Evolutionary conservation across 768 basidiomycete genomes (phyloP).

Genomic region (Xerocomus potaroensis): DNA sequence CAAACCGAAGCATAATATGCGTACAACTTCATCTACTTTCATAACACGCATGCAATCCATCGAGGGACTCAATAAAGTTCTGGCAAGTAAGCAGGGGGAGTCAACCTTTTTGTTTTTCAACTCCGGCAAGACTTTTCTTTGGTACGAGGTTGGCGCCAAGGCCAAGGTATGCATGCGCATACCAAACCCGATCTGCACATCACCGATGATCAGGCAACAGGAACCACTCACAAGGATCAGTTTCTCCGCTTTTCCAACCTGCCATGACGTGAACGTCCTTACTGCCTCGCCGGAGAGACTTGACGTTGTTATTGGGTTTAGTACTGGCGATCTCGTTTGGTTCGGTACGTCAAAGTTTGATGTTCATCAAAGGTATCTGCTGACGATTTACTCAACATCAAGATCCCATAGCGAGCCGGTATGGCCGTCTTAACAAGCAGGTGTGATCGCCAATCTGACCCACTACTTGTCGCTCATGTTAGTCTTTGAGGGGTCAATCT

Average conservation of each 20-base stretch:
- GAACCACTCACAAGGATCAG: slow-evolving; percentile 83
- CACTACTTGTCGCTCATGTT: slow-evolving; percentile 9
- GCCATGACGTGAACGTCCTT: slow-evolving; percentile 78
- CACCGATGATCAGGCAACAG: slow-evolving; percentile 37
- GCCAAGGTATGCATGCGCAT: slow-evolving; percentile 54
- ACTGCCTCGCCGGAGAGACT: slow-evolving; percentile 77
- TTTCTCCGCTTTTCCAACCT: slow-evolving; percentile 85
- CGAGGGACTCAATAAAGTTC: slow-evolving; percentile 68
- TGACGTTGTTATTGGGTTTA: slow-evolving; percentile 89
- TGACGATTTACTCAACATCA: slow-evolving; percentile 4
- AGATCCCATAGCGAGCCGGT: slow-evolving; percentile 80
- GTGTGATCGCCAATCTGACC: slow-evolving; percentile 32
- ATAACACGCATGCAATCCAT: slow-evolving; percentile 80
- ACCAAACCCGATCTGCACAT: not conserved
- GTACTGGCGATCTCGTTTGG: slow-evolving; percentile 95
- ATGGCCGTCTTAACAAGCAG: slow-evolving; percentile 86
- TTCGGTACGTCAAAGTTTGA: slow-evolving; percentile 53
- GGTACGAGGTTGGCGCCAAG: slow-evolving; percentile 84
- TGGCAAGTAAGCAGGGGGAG: slow-evolving; percentile 82
- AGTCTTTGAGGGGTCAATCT: slow-evolving; percentile 61
- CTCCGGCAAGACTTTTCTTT: slow-evolving; percentile 74
- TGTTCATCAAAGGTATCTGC: slow-evolving; percentile 2
- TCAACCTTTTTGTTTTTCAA: slow-evolving; percentile 86
- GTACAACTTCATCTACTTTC: slow-evolving; percentile 89
- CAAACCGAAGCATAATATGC: slow-evolving; percentile 86